Base-by-base conservation (phyloP, 2,329 filamentous ascomycete species). In the Fusarium piperis region DNA sequence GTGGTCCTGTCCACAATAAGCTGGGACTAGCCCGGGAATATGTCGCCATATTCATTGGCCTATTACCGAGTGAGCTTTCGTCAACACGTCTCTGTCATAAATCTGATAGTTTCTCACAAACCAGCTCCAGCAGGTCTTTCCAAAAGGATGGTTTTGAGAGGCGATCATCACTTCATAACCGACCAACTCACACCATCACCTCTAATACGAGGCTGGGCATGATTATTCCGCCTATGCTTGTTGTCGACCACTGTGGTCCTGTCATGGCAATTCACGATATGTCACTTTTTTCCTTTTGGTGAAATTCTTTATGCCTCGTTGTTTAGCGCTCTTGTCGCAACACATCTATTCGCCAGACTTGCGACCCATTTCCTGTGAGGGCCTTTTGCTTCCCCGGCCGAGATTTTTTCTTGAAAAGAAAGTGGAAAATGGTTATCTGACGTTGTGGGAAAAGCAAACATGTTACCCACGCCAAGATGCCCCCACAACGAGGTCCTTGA, bases 261-360 rank as follows among this genome's bases (percentile, higher is more conserved):
- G 1, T 20, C 9, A 1, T 16, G 2, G 15, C 18, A 10, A 10
- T 33, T 33, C 10, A 15, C 32, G 55, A 65, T 55, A 26, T 20
- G 33, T 71, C 68, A 52, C 8, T 51, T 61, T 64, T 64, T 36
- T 71, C 41, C 33, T 36, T 59, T 57, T 68, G 28, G 20, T 20
- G 2, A 3, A 39, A 11, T 35, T 26, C 15, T 13, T 3, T 15
- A 12, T 23, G 53, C 53, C 52, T 28, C 35, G 53, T 20, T 18
- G 15, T 39, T 15, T 30, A 57, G 35, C 35, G 53, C n/a, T 57
- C 35, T 57, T 57, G 30, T 57, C 35, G 15, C 53, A 30, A 4
- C 23, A 26, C 35, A 38, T 30, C 23, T 2, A 39, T 57, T 57
- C 56, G 38, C 18, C 18, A 4, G 7, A 10, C 20, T 46, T 1